Base-by-base conservation (phyloP, 768 basidiomycete genomes). In the Tulasnella sp. region DNA sequence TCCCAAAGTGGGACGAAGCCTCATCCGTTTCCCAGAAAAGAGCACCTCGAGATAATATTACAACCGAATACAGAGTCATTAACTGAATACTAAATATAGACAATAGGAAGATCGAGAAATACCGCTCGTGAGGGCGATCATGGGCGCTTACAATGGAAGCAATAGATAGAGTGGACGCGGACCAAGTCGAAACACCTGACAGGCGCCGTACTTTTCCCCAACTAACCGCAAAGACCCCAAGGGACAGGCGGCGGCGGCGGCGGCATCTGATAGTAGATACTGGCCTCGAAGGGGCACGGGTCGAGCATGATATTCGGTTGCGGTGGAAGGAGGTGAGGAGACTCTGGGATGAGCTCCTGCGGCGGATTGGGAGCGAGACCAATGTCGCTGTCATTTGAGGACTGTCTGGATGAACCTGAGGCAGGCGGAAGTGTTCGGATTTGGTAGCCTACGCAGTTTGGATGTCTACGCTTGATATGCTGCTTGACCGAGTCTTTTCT, bases 401-500 rank as follows among this genome's bases (percentile, higher is more conserved):
- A 67, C 32, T 35, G 26, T 16, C 61, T 67, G 32, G 32, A 67
- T 18, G 61, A 13, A 1, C 29, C 29, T 10, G 26, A 67, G 32
- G 5, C 32, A 16, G 61, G 26, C 61, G 61, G 61, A 35, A 67
- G 26, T 13, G 29, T 67, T 26, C 3, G 29, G 5, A 67, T 67
- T 67, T 32, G 23, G 61, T 10, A 32, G 9, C 29, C 26, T 32
- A 29, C 32, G n/a, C 15, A 35, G 15, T 32, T 26, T 35, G 26
- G 61, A 35, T 67, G 61, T 67, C 26, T 3, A 67, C 61, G 61
- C 11, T 32, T 26, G 61, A 67, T 67, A 26, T 67, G 61, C 61
- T 67, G 61, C 11, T 67, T 67, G 26, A 67, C 61, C 61, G 61
- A 67, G 32, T 67, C 61, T 35, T 67, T 67, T 35, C 61, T 67